Conservation (phyloP, 495 filamentous ascomycete genomes). For the Lophiotrema nucula region DNA sequence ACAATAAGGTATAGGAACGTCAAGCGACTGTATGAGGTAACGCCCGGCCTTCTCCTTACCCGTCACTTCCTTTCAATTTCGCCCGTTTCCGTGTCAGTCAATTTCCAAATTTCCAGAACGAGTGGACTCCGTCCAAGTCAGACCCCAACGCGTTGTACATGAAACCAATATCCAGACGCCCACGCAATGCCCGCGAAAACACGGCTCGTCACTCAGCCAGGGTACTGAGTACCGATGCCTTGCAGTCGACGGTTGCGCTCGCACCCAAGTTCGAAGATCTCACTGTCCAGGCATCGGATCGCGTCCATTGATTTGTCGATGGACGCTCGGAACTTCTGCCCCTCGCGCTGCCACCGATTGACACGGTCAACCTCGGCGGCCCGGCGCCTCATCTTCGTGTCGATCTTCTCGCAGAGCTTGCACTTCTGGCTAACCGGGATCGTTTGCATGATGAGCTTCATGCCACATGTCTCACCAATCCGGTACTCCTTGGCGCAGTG, state of each 20-base stretch:
- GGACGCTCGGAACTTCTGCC: conserved; percentile 67
- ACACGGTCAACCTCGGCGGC: conserved; percentile 74
- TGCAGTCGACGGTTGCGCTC: conserved; percentile 49
- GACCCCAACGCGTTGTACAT: conserved; percentile 34
- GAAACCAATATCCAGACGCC: conserved; percentile 31
- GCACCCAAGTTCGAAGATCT: conserved; percentile 57
- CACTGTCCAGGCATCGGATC: conserved; percentile 59
- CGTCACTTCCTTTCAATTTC: conserved; percentile 29
- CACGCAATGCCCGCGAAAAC: conserved; percentile 11
- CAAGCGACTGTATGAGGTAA: conserved; percentile 34
- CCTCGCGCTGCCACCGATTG: conserved; percentile 72
- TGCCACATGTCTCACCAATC: conserved; percentile 95
- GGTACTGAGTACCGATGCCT: conserved; percentile 33
- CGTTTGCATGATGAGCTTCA: conserved; percentile 81
- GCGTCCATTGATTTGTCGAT: conserved; percentile 72
- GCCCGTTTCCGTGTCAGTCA: conserved; percentile 32
- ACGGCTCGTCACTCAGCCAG: not conserved
- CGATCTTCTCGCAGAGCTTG: conserved; percentile 86
- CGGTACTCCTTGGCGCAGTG: conserved; percentile 97
- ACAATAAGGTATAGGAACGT: conserved; percentile 20
- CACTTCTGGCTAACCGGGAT: conserved; percentile 61
- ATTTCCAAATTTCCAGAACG: conserved; percentile 29
- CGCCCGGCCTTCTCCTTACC: conserved; percentile 29
- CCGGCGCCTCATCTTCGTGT: conserved; percentile 78
- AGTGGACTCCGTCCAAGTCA: conserved; percentile 29